Evolutionary conservation across 805 yeast genomes (phyloP), one percentile per base, ranked within the genome.

Genomic region (Pichia gijzeniarum): DNA sequence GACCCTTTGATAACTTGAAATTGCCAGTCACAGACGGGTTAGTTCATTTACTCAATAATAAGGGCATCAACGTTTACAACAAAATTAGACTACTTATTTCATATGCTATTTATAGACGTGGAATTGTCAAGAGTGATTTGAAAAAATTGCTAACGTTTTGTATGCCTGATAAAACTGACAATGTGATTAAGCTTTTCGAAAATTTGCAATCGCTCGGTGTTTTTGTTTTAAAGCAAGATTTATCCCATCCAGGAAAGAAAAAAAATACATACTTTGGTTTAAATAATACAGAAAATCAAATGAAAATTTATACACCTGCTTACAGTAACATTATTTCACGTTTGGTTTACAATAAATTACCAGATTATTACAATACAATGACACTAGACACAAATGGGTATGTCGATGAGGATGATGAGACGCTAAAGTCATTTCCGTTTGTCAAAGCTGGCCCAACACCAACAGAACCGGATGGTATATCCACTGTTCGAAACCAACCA

Each of bases 31-130:
- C 68, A 2, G 84, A 79, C 42, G 77, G 75, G 31, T 65, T 89
- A 45, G 68, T 90, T 25, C 70, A 65, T 3, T 59, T 80, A 19
- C 67, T 91, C 19, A 65, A 71, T 0, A 64, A 70, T 67, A 21
- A 71, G 67, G 35, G 70, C 79, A 37, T 76, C 70, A 25, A 69
- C 72, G 46, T 74, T 16, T 46, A 50, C 28, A 95, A 87, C 57
- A 87, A 87, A 58, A 68, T 88, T 45, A 74, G 99, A 48, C 67
- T 85, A 25, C 75, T 93, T 13, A 68, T 85, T 18, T 65, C 85
- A 2, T 93, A 93, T 62, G 82, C 87, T 0, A 61, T 89, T 25
- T 83, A 80, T 60, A 73, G 98, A 53, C 91, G 90, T 3, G 96
- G 96, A 0, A 65, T 93, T 14, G 72, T 85, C 5, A 83, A 79